Base-by-base conservation (phyloP, 352 stramenopile genomes). In the Pythium phragmiticola region DNA sequence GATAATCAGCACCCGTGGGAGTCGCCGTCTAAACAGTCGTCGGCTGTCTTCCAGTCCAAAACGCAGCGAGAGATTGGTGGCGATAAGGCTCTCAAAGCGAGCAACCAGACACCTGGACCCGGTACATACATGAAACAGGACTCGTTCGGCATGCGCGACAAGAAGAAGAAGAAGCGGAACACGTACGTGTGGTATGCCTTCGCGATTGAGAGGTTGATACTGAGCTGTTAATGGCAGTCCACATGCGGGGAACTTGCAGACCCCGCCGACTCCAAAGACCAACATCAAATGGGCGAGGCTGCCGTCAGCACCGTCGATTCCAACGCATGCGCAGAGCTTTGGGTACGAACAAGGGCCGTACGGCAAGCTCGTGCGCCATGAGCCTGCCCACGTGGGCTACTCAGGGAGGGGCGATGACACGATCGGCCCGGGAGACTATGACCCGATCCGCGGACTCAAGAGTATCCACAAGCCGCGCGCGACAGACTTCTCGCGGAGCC, bases 401-500 rank as follows among this genome's bases (percentile, higher is more conserved):
- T 74, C 78, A 53, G 84, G 84, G 0, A 69, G 73, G 45, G 75
- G 76, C 4, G 69, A 78, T 12, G 84, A 93, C 41, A 89, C 82
- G 0, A 73, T 80, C 11, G 82, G 84, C 7, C 84, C 84, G 6
- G 82, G 84, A 6, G 82, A 90, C 21, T 93, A 93, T 54, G 82
- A 93, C 14, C 79, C 84, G 0, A 73, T 93, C 62, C 66, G 65
- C 41, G 82, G 79, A 1, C 61, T 93, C 28, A 88, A 90, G 53
- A 89, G 64, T 21, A 76, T 93, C 49, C 73, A 82, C 60, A 90
- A 89, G 53, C 74, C 66, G 0, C 76, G 81, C 2, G 69, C 77
- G n/a, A 82, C 82, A 0, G 83, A 91, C 33, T 93, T 93, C 49
- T 88, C 82, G 0, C 88, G 85, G 63, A 81, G 74, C n/a, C 87